Evolutionary conservation across 2,329 filamentous ascomycete species (phyloP), one percentile per base, ranked within the genome.

Genomic region (Exophiala lecanii-corni): DNA sequence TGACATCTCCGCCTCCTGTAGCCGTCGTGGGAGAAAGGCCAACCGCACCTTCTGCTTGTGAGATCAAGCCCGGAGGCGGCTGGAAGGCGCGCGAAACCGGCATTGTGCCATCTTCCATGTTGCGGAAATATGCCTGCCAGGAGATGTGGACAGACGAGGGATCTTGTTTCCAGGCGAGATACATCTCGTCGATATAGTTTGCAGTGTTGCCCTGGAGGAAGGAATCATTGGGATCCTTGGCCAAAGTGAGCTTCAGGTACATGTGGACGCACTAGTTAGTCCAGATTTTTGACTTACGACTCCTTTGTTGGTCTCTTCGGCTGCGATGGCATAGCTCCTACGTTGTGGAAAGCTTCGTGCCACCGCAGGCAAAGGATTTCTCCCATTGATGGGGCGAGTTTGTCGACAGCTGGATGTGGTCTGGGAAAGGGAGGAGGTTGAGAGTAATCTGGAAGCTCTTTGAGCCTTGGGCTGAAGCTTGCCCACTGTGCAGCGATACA

Each of bases 151-250:
- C 92, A 63, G 87, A 95, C 59, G 81, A 78, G 39, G 92, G 89
- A 59, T 98, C 89, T 54, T 86, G 76, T 71, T 91, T 95, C 92
- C 92, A 98, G 65, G 89, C 82, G 73, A 96, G 75, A 71, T 98
- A 98, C 92, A 98, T 98, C 75, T 96, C 92, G 68, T 98, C 92
- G 65, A 98, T 88, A 73, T 98, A 98, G 74, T 94, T 96, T 69
- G 92, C 92, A 49, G 91, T 92, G 74, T 87, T 97, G 56, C 92
- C 92, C 53, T 89, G 87, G 50, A 98, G 79, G 76, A 98, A 98
- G 71, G 83, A 94, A 70, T 98, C 92, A 68, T 86, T 95, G 54
- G 89, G 80, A 64, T 95, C 88, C 76, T 79, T 56, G 46, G 40
- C 13, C 26, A 40, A 30, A n/a, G 28, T 47, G 38, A 42, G 37